Conservation (phyloP, 2,329 filamentous ascomycete genomes). For the Cercospora brassicicola region DNA sequence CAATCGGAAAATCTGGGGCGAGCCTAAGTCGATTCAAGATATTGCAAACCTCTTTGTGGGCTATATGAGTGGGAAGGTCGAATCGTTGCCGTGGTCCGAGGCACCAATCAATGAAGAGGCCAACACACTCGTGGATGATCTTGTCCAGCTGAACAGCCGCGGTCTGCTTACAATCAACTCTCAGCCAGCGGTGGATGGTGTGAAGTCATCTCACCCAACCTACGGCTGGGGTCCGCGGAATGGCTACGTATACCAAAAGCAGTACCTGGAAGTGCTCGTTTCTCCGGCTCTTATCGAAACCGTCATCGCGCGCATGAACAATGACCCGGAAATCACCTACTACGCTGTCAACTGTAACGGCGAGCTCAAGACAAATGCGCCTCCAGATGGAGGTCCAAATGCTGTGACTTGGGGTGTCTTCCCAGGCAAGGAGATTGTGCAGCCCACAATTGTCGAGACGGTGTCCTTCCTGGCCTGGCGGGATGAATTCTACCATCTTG, state of each 20-base stretch:
- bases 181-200: conserved; percentile 89
- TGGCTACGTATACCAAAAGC: conserved; percentile 97
- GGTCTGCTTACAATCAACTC: conserved; percentile 96
- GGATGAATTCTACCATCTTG: conserved; percentile 92
- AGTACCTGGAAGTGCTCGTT: conserved; percentile 89
- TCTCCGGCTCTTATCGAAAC: conserved; percentile 76
- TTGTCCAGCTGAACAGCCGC: conserved; percentile 79
- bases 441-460: conserved; percentile 98
- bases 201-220: conserved; percentile 79
- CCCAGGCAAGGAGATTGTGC: conserved; percentile 98
- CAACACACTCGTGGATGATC: conserved; percentile 70
- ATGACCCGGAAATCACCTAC: conserved; percentile 81
- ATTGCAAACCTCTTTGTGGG: conserved; percentile 79
- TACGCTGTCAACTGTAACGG: conserved; percentile 87
- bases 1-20: conserved; percentile 92
- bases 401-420: conserved; percentile 99
- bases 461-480: conserved; percentile 98
- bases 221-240: conserved; percentile 94
- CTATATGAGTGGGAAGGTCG: conserved; percentile 78
- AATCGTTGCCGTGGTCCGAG: conserved; percentile 91
- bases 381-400: conserved; percentile 77
- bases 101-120: conserved; percentile 80
- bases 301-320: conserved; percentile 74
- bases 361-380: conserved; percentile 78
- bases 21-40: conserved; percentile 76